Conservation (phyloP, 2,329 filamentous ascomycete species). For the Dothistroma septosporum region DNA sequence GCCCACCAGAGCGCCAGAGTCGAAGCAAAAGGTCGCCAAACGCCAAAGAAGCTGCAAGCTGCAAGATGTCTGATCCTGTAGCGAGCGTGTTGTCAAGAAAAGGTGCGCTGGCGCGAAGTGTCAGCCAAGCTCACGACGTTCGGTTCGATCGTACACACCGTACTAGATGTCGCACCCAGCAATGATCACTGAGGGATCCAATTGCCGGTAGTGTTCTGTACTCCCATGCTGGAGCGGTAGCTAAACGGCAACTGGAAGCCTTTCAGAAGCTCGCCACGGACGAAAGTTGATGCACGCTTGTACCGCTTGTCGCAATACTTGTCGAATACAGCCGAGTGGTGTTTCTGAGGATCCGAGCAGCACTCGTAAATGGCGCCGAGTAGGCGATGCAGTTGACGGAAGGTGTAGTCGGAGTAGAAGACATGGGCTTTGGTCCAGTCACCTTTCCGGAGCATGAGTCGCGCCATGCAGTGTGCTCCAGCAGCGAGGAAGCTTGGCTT, state of each 20-base stretch:
- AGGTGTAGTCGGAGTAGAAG: constrained; percentile 92
- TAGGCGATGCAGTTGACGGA: constrained; percentile 72
- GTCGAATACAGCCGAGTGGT: constrained; percentile 82
- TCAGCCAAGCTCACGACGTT: background rate
- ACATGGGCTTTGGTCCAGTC: constrained; percentile 81
- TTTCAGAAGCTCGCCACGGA: constrained; percentile 66
- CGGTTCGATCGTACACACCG: background rate
- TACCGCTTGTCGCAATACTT: constrained; percentile 88
- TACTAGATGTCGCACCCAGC: constrained; percentile 1
- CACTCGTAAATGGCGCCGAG: constrained; percentile 79
- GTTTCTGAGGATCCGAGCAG: constrained; percentile 72
- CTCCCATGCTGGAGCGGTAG: constrained; percentile 15
- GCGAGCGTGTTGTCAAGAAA: constrained; percentile 17
- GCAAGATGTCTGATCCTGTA: constrained; percentile 13
- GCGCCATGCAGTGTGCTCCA: constrained; percentile 85
- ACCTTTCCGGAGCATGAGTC: constrained; percentile 84
- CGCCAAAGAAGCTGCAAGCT: constrained; percentile 14
- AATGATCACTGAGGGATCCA: constrained; percentile 14
- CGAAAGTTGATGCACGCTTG: constrained; percentile 77
- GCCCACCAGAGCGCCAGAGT: constrained; percentile 15
- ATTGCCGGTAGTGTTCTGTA: constrained; percentile 17
- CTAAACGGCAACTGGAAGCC: constrained; percentile 51
- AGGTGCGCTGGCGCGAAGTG: background rate
- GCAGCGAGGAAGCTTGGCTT: constrained; percentile 88
- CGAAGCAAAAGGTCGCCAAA: constrained; percentile 16